Evolutionary conservation across 2,329 filamentous ascomycete genomes (phyloP), one percentile per base, ranked within the genome.

Genomic region (Cladophialophora carrionii): DNA sequence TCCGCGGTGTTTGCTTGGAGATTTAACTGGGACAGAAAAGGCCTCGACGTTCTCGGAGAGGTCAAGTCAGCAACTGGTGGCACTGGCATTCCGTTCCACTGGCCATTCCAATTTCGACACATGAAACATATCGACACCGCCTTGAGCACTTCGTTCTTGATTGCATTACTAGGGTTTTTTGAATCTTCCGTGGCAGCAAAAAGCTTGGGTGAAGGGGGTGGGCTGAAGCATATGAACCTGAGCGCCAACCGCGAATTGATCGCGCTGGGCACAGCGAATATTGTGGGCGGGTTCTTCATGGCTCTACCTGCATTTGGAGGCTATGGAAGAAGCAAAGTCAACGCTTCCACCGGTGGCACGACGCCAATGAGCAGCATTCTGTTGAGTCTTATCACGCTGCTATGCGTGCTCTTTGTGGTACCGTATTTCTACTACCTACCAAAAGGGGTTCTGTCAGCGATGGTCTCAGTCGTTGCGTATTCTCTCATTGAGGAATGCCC

Each of bases 181-280:
- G 95, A 99, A 77, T 96, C 92, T 2, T 96, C 92, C 0, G 92
- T 99, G 12, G 95, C 95, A 0, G 95, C 95, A 41, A 98, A 98
- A 78, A 94, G 91, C 68, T 80, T 99, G 2, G 90, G 90, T 14
- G 81, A 81, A 55, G 82, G 81, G 6, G 79, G 89, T 68, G 86
- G 86, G 9, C 88, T 97, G 34, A 85, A 90, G 65, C 90, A 88
- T 34, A 91, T 97, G 75, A 86, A 90, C 59, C 82, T 97, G 49
- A 96, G 92, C 74, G 87, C 95, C 1, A 99, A 99, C 75, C 85
- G 95, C 55, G 95, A 99, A 76, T 87, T 99, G 70, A 91, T 98
- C 57, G 94, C 95, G 0, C 82, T 99, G 0, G 95, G 95, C 0
- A 85, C 91, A 6, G 92, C 94, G 12, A 99, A 99, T 77, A 80